Conservation (phyloP, 495 filamentous ascomycete genomes). For the Penicillium herquei region DNA sequence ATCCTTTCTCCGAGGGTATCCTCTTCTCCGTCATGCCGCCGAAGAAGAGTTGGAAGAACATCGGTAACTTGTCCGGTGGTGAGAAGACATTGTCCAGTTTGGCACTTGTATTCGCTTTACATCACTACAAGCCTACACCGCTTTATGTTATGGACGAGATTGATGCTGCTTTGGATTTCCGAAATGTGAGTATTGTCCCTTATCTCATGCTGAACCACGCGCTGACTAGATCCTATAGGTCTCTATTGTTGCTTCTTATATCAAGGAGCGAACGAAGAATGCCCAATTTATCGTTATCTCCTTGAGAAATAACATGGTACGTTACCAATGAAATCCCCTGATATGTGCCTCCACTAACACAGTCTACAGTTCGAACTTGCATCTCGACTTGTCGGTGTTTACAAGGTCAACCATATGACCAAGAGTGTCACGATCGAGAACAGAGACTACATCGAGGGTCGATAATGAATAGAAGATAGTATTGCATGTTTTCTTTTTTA, state of each 20-base stretch:
- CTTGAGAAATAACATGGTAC: conserved; percentile 91
- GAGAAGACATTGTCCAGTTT: conserved; percentile 95
- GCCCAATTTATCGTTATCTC: conserved; percentile 99
- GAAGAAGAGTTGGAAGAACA: conserved; percentile 99
- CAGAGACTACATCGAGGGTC: conserved; percentile 68
- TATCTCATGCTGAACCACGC: neutral
- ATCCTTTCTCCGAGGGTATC: conserved; percentile 96
- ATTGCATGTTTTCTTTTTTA: conserved; percentile 13
- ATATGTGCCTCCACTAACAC: conserved; percentile 10
- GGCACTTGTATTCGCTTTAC: conserved; percentile 92
- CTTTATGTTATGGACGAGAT: conserved; percentile 99
- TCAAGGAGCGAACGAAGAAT: conserved; percentile 98
- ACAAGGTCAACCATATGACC: conserved; percentile 99
- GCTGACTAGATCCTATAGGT: conserved; percentile 57
- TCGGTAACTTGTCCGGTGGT: conserved; percentile 87
- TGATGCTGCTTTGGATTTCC: conserved; percentile 95
- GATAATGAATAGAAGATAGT: conserved; percentile 25
- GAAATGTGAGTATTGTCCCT: conserved; percentile 68
- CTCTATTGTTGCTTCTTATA: conserved; percentile 96
- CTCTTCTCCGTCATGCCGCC: conserved; percentile 97
- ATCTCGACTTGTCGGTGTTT: conserved; percentile 87
- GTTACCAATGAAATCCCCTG: conserved; percentile 1
- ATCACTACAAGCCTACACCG: conserved; percentile 97
- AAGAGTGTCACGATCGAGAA: conserved; percentile 97
- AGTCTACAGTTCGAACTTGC: conserved; percentile 78